Conservation (phyloP, 129 eudicot species). For the Flaveria linearis region DNA sequence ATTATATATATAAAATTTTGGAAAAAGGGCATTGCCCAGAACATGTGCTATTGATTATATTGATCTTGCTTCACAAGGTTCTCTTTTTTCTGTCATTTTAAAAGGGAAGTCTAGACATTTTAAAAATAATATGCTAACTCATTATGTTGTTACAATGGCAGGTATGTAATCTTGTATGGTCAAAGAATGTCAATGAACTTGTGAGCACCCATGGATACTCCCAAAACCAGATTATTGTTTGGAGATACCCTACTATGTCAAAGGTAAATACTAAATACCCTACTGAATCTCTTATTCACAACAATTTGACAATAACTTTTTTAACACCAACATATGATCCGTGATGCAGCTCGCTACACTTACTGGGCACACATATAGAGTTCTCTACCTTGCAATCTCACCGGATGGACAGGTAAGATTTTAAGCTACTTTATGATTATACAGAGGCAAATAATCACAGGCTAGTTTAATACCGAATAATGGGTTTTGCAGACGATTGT, state of each 20-base stretch:
- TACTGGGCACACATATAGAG: constrained; percentile 90
- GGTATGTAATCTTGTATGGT: constrained; percentile 99
- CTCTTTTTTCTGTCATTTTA: not conserved
- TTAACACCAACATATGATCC: constrained; percentile 1
- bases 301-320: not conserved
- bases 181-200: constrained; percentile 95
- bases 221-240: constrained; percentile 93
- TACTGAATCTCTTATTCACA: not conserved
- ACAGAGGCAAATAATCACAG: not conserved
- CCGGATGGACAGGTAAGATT: constrained; percentile 90
- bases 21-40: too few relatives aligned
- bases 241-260: constrained; percentile 98
- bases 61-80: constrained; percentile 13
- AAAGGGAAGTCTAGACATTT: constrained; percentile 21
- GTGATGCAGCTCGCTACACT: constrained; percentile 86
- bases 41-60: not conserved
- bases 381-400: constrained; percentile 90
- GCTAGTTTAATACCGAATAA: constrained; percentile 1
- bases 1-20: not conserved
- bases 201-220: constrained; percentile 99
- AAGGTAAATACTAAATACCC: constrained; percentile 61
- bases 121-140: constrained; percentile 16
- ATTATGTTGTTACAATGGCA: constrained; percentile 31
- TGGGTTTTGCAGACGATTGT: constrained; percentile 76
- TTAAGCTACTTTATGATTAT: constrained; percentile 1